Evolutionary conservation across 805 yeast genomes (phyloP), one percentile per base, ranked within the genome.

Genomic region (Zygosaccharomyces bailii): DNA sequence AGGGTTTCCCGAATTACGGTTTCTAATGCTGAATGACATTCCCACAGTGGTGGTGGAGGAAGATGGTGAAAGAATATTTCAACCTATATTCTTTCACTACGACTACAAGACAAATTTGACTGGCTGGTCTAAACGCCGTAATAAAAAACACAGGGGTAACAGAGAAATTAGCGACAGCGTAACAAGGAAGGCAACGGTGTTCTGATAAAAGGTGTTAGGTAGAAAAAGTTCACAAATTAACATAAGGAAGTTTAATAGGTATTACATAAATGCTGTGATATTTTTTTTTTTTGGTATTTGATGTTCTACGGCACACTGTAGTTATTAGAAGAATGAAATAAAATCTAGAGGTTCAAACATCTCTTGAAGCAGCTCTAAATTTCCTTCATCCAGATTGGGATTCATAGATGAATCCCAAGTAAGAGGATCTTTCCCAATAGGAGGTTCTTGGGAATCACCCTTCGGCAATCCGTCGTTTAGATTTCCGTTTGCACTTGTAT

Each of bases 1-100:
- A 4, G 57, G 63, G 1, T 67, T 68, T 43, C 61, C 66, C 11
- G 48, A 59, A 5, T 44, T 71, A 38, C 57, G 67, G 41, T 70
- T 67, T 42, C 46, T 71, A 44, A 70, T 69, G 46, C 45, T 70
- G 35, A 70, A 69, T 44, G 73, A 69, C 43, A 61, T 68, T 10
- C 65, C 73, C 13, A 57, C 67, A 3, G 50, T 63, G n/a, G 55
- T 67, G 3, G 44, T 60, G 5, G 58, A 59, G 21, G 61, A 59
- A 42, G 44, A 58, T 20, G 49, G 49, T 7, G 59, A 57, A 31
- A 56, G 65, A 41, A 55, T 60, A 4, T 63, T 68, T 30, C 61
- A 60, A 14, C 73, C 73, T 9, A 53, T 68, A 7, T 69, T 69
- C 43, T 69, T 63, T 39, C 66, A 60, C 38, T 48, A 54, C 3